A percentile compares a stretch with the other conserved stretches of the same genome.
phyloP scores from a whole-genome alignment of 2,329 filamentous ascomycete species.

The Calonectria pteridis region DNA sequence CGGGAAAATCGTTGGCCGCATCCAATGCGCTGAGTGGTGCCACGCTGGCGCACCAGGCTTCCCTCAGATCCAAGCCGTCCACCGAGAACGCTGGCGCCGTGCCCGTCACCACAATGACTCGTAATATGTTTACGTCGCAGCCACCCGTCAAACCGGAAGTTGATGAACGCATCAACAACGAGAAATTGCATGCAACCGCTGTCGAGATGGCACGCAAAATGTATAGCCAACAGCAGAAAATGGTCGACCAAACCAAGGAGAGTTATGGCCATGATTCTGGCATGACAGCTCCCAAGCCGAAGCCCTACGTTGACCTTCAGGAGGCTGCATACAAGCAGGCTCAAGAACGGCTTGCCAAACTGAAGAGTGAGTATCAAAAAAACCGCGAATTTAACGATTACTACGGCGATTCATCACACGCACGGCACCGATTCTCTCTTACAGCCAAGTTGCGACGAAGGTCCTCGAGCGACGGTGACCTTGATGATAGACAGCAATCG shows the following conservation, averaged over 20 bases:
- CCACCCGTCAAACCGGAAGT: conserved; percentile 79
- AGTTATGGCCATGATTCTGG: conserved; percentile 50
- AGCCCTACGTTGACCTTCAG: conserved; percentile 76
- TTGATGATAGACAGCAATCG: conserved; percentile 76
- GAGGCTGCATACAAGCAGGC: conserved; percentile 90
- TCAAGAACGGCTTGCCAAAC: conserved; percentile 83
- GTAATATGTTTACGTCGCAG: conserved; percentile 82
- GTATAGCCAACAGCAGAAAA: conserved; percentile 78
- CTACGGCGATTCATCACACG: conserved; percentile 69
- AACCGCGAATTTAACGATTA: conserved; percentile 78
- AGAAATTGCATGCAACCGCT: conserved; percentile 83
- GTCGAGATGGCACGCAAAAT: conserved; percentile 91
- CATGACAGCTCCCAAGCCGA: conserved; percentile 56
- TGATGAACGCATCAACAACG: conserved; percentile 79
- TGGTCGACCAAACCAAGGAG: conserved; percentile 64
- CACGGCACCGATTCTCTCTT: conserved; percentile 61
- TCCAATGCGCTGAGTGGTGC: conserved; percentile 81
- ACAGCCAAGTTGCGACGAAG: conserved; percentile 71
- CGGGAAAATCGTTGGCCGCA: conserved; percentile 57
- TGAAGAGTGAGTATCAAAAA: conserved; percentile 77
- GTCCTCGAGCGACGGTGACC: conserved; percentile 75
- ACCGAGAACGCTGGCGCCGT: conserved; percentile 74
- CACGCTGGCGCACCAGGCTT: conserved; percentile 72
- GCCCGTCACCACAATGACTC: conserved; percentile 75
- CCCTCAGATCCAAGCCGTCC: conserved; percentile 57